Conservation (phyloP, 2,329 filamentous ascomycete genomes). For the Xylariaceae sp. region DNA sequence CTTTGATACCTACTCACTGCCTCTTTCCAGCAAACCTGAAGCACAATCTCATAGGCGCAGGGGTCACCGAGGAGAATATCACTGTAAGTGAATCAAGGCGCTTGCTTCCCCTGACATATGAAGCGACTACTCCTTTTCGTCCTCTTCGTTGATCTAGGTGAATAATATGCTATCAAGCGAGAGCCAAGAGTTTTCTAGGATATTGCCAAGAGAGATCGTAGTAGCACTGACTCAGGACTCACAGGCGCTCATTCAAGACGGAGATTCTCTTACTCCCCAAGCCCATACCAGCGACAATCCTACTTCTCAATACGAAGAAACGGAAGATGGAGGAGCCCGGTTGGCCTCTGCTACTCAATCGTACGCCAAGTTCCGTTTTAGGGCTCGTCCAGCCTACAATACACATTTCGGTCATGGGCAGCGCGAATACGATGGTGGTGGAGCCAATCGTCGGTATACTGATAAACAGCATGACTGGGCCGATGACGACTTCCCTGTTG, state of each 20-base stretch:
- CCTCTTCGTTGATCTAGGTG: no score
- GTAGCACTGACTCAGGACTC: slow-evolving; percentile 2
- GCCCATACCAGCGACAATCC: slow-evolving; percentile 3
- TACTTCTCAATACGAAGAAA: slow-evolving; percentile 8
- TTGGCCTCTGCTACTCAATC: slow-evolving; percentile 1
- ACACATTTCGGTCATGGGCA: slow-evolving; percentile 2
- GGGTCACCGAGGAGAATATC: slow-evolving; percentile 43
- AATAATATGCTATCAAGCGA: no score
- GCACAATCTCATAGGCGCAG: slow-evolving; percentile 45
- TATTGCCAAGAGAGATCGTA: background rate
- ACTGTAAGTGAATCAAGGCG: slow-evolving; percentile 31
- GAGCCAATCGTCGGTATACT: slow-evolving; percentile 1
- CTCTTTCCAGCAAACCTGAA: slow-evolving; percentile 36
- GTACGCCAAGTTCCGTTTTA: slow-evolving; percentile 2
- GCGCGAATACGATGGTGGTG: slow-evolving; percentile 4
- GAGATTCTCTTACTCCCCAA: slow-evolving; percentile 3
- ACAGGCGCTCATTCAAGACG: slow-evolving; percentile 19
- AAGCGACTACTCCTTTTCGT: no score
- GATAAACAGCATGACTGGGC: slow-evolving; percentile 18
- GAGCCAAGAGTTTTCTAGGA: no score
- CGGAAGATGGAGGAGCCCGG: slow-evolving; percentile 3
- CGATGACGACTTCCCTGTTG: slow-evolving; percentile 10
- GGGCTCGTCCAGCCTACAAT: slow-evolving; percentile 3
- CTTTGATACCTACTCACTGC: no score
- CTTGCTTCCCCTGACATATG: no score